A percentile compares a stretch with the other conserved stretches of the same genome.
Evolutionary conservation across 106 monocot genomes (phyloP).

Genomic region (Agapanthus africanus): DNA sequence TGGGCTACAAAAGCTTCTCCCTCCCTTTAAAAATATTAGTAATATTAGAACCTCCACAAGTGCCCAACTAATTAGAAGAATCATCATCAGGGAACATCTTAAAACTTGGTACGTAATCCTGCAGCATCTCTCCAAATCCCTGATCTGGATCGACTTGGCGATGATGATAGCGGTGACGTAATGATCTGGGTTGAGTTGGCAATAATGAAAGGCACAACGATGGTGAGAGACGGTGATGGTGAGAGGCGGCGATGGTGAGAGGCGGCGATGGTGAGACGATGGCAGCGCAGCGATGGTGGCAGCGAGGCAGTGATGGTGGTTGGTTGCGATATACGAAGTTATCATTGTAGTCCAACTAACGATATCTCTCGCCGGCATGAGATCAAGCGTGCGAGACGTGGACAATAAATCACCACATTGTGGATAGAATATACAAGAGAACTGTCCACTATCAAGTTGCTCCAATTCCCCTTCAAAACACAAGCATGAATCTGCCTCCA

Average conservation of each 20-base stretch:
- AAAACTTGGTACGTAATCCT: conserved; percentile 87
- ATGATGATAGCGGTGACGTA: too few relatives aligned
- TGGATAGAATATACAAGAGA: conserved; percentile 54
- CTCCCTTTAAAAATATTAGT: too few relatives aligned
- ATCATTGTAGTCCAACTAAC: conserved; percentile 84
- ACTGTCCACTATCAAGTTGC: conserved; percentile 75
- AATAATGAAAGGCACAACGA: too few relatives aligned
- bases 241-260: too few relatives aligned
- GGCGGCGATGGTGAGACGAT: too few relatives aligned
- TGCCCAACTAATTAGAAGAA: conserved; percentile 26
- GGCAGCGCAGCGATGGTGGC: too few relatives aligned
- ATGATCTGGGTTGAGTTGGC: too few relatives aligned
- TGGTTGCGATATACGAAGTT: conserved; percentile 45
- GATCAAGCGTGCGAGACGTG: conserved; percentile 36
- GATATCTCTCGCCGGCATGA: conserved; percentile 48
- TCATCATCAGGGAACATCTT: conserved; percentile 23
- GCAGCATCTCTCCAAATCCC: conserved; percentile 83
- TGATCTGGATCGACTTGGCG: conserved; percentile 55
- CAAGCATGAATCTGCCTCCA: conserved; percentile 71
- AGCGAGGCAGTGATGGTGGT: too few relatives aligned
- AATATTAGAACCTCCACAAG: not conserved
- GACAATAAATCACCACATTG: conserved; percentile 39
- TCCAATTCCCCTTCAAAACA: conserved; percentile 52
- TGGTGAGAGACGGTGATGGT: too few relatives aligned
- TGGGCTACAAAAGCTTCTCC: conserved; percentile 30